Conservation (phyloP, 2,329 filamentous ascomycete species). For the Calonectria hawksworthii region DNA sequence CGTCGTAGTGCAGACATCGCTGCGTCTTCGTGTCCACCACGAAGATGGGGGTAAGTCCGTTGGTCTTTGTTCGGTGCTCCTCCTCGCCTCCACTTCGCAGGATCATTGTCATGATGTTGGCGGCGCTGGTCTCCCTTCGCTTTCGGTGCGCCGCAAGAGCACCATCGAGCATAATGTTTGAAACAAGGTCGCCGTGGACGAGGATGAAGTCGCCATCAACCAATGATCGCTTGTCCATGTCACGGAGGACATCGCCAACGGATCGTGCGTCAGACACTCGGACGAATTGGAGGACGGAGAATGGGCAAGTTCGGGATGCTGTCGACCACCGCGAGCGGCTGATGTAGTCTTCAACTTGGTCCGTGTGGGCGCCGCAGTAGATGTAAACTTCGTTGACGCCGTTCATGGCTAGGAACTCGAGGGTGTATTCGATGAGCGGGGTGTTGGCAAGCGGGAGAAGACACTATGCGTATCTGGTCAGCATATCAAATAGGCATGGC, state of each 20-base stretch:
- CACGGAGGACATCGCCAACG: constrained; percentile 93
- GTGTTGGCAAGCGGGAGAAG: constrained; percentile 93
- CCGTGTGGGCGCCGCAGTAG: constrained; percentile 89
- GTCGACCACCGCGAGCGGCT: constrained; percentile 81
- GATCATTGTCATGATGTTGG: constrained; percentile 98
- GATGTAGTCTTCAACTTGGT: constrained; percentile 90
- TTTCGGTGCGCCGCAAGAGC: constrained; percentile 85
- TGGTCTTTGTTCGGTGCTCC: constrained; percentile 82
- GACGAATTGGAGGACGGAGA: constrained; percentile 85
- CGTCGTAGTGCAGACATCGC: constrained; percentile 93
- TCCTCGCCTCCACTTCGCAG: constrained; percentile 80
- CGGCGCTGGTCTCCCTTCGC: constrained; percentile 86
- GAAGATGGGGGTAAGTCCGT: constrained; percentile 84
- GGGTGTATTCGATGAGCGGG: constrained; percentile 96
- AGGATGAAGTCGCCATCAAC: constrained; percentile 93
- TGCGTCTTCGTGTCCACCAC: constrained; percentile 85
- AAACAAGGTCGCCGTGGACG: constrained; percentile 92
- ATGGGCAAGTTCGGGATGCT: constrained; percentile 70
- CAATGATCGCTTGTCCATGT: constrained; percentile 87
- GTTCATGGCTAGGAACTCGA: constrained; percentile 95
- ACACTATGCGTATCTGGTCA: constrained; percentile 71
- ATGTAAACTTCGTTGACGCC: constrained; percentile 95
- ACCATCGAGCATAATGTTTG: constrained; percentile 87
- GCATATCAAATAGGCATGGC: constrained; percentile 3
- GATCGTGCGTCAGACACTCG: constrained; percentile 87